These are phyloP conservation scores for Hypoxylon sp. DNA, from an alignment of 2,329 filamentous ascomycete species.

Conservation along the genomic window DNA sequence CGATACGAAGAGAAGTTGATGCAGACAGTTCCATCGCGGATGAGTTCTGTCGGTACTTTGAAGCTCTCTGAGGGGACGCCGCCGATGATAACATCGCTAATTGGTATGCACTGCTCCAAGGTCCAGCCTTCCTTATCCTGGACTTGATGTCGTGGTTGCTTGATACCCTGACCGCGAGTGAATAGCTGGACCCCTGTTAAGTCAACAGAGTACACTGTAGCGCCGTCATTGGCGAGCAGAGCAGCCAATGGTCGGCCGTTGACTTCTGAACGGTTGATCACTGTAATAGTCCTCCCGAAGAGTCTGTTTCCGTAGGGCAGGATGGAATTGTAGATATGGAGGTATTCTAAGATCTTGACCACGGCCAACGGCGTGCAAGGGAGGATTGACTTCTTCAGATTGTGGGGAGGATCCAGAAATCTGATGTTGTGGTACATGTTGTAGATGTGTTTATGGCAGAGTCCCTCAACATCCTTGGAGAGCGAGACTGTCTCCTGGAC, in stretches of 20 bases:
- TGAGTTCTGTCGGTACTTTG: conserved; percentile 87
- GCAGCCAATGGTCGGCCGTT: conserved; percentile 94
- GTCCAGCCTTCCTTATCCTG: conserved; percentile 85
- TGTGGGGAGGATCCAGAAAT: conserved; percentile 84
- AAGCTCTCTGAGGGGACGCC: conserved; percentile 90
- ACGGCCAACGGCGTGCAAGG: conserved; percentile 96
- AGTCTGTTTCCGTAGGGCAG: conserved; percentile 92
- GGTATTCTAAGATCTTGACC: conserved; percentile 95
- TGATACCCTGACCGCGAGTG: conserved; percentile 88
- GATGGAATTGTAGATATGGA: conserved; percentile 97
- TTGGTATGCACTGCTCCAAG: conserved; percentile 83
- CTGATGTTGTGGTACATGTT: conserved; percentile 99
- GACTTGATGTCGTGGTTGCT: conserved; percentile 88
- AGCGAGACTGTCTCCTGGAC: conserved; percentile 94
- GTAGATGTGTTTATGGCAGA: conserved; percentile 94
- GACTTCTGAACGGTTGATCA: conserved; percentile 96
- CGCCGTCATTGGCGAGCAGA: conserved; percentile 94
- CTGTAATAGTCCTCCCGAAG: conserved; percentile 93
- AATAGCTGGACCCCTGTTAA: conserved; percentile 93
- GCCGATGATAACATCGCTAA: conserved; percentile 94
- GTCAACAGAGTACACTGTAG: conserved; percentile 95
- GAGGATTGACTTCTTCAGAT: conserved; percentile 89
- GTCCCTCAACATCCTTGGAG: conserved; percentile 93
- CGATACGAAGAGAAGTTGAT: conserved; percentile 98
- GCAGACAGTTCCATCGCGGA: conserved; percentile 94